Evolutionary conservation across 1,139 yeast species (phyloP).

Genomic region (Hansenula sp.): DNA sequence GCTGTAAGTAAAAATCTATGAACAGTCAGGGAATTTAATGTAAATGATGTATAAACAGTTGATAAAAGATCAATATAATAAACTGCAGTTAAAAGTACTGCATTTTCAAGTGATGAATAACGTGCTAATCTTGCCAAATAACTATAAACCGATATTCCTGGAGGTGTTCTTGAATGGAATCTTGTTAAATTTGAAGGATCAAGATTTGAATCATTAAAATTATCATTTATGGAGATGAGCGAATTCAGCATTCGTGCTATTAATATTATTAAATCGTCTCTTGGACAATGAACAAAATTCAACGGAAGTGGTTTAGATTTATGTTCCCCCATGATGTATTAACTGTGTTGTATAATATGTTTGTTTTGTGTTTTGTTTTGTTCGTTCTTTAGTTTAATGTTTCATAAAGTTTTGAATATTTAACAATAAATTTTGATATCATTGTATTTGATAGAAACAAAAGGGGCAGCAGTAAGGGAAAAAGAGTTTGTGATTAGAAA

Average conservation of each 20-base stretch:
- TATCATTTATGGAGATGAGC: constrained; percentile 65
- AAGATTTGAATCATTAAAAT: constrained; percentile 20
- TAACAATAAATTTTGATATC: not conserved
- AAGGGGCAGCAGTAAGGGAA: no score
- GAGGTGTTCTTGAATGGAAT: constrained; percentile 91
- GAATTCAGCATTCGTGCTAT: constrained; percentile 79
- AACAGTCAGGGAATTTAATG: constrained; percentile 85
- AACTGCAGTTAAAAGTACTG: constrained; percentile 73
- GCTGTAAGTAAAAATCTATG: constrained; percentile 90
- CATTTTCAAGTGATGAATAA: constrained; percentile 81
- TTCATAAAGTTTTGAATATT: not conserved
- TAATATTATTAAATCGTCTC: constrained; percentile 63
- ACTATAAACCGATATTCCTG: constrained; percentile 74
- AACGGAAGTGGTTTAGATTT: constrained; percentile 37
- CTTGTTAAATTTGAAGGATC: constrained; percentile 55
- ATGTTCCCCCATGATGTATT: not conserved
- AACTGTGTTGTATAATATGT: not conserved
- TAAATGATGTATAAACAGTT: constrained; percentile 73
- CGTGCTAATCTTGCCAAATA: constrained; percentile 75
- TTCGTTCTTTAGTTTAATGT: not conserved
- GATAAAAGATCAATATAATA: constrained; percentile 86
- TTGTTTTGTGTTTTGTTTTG: not conserved
- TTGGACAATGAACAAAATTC: constrained; percentile 62
- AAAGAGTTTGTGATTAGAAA: no score
- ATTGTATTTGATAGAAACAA: not conserved